Percentiles rank a stretch among this genome's conserved stretches.
Evolutionary conservation across 2,329 filamentous ascomycete genomes (phyloP).

Genomic region (Colletotrichum sp.): DNA sequence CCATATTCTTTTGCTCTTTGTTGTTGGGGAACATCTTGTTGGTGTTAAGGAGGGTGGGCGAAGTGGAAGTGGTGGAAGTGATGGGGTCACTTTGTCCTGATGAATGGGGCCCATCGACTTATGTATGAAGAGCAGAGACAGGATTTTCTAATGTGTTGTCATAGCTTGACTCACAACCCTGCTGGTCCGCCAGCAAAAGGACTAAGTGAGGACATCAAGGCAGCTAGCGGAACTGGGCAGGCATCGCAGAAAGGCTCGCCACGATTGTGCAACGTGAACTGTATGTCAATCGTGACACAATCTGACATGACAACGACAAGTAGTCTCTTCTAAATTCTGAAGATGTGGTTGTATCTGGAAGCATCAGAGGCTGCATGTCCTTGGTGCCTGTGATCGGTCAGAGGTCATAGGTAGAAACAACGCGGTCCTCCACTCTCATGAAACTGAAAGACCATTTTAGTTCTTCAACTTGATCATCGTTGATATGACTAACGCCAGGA

Average conservation of each 20-base stretch:
- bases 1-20: neutral
- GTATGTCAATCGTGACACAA: rapidly evolving
- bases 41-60: neutral
- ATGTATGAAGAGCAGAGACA: neutral
- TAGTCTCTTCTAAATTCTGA: neutral
- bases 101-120: neutral
- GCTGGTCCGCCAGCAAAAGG: neutral
- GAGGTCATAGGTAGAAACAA: neutral
- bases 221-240: neutral
- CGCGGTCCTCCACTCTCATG: neutral
- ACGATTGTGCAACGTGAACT: too few relatives aligned
- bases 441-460: neutral
- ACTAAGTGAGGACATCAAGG: neutral
- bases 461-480: neutral
- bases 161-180: neutral
- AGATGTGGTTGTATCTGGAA: neutral
- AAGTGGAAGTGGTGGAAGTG: neutral
- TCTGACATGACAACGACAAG: neutral
- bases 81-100: neutral
- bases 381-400: too few relatives aligned
- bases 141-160: neutral
- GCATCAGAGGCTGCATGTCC: neutral
- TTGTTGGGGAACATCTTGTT: neutral
- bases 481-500: neutral
- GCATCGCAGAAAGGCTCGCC: too few relatives aligned